Evolutionary conservation across 2,329 filamentous ascomycete species (phyloP), one percentile per base, ranked within the genome.

Genomic region (Epichloe festucae): DNA sequence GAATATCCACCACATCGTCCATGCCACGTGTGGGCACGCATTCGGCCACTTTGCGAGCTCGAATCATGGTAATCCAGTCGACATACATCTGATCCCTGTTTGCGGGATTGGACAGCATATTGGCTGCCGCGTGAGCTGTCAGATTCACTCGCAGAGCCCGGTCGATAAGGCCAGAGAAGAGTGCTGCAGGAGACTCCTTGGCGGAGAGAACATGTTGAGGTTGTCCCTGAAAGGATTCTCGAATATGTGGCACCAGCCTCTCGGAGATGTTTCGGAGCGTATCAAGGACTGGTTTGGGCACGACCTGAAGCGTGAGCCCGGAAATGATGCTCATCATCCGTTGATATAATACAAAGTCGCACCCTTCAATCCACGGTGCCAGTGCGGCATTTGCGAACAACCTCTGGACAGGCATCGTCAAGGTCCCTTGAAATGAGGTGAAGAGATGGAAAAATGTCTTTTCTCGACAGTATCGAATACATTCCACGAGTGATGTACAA

Each of bases 391-490:
- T 82, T 14, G 83, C 82, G 61, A 98, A 85, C 2, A 98, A 72
- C 67, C 94, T 96, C 66, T 96, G 89, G 3, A 97, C 91, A 5
- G 93, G 93, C 67, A 96, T 94, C 0, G 93, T 98, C 60, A 98
- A 78, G 2, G 90, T 97, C 51, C 93, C 93, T 62, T 95, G 89
- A 66, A 98, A 97, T 1, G 91, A 93, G 5, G 87, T 90, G 65
- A 94, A 95, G 15, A 96, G 79, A 58, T 94, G 88, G 65, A 95
- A 95, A 66, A 98, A 95, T 6, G 89, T 91, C 70, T 95, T 95
- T 67, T 96, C 89, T 63, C 93, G 94, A 75, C 91, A 96, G 66
- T 88, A 97, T 34, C 93, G 86, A 55, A 98, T 89, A 60, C 89
- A 91, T 67, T 98, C 93, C 35, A 98, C 86, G 5, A 98, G 77